These are phyloP conservation scores for Venturiaceae sp. DNA, from an alignment of 2,329 filamentous ascomycete species.

Conservation along the genomic window DNA sequence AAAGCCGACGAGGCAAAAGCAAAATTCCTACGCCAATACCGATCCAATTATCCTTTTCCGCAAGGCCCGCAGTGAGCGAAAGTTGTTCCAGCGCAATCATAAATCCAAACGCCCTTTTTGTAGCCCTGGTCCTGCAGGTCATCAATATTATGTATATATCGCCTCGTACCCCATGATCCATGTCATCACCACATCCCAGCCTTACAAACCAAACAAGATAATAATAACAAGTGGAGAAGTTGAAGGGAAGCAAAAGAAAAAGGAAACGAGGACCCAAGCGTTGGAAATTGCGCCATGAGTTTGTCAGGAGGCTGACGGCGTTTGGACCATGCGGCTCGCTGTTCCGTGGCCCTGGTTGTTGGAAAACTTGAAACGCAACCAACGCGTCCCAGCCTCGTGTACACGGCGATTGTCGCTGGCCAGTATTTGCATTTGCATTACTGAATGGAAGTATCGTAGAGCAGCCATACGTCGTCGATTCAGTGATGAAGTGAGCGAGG, in stretches of 20 bases:
- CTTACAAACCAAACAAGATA: neutral
- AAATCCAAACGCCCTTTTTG: neutral
- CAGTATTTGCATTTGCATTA: neutral
- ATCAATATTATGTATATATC: neutral
- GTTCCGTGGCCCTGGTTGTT: neutral
- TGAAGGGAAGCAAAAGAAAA: neutral
- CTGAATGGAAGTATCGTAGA: neutral
- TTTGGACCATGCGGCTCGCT: neutral
- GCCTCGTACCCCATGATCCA: neutral
- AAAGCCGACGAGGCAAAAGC: neutral
- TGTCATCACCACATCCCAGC: neutral
- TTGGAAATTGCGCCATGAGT: neutral
- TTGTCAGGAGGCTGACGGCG: no score
- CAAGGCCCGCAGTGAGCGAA: neutral
- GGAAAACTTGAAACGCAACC: neutral
- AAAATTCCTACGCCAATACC: neutral
- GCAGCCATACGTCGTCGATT: neutral
- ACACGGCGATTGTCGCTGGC: neutral
- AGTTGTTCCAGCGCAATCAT: neutral
- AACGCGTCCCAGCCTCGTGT: neutral
- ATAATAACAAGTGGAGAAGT: neutral
- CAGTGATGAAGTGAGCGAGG: neutral
- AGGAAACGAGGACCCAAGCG: neutral
- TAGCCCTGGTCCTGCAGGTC: neutral
- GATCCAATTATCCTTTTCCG: neutral